A percentile compares a stretch with the other conserved stretches of the same genome.
Evolutionary conservation across 306 rosid species (phyloP).

Genomic region (Rosa multiflora): DNA sequence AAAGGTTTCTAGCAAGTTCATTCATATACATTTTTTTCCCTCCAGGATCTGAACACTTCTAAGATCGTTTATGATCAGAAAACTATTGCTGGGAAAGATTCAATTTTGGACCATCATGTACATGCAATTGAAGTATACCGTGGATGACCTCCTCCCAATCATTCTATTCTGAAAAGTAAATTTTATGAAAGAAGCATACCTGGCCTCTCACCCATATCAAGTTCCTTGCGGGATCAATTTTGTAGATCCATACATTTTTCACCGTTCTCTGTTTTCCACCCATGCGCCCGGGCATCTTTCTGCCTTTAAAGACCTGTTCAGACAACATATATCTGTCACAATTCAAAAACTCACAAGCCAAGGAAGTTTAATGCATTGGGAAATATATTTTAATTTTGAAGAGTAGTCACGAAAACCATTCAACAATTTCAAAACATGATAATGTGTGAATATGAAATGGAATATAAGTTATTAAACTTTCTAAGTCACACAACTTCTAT

Average conservation of each 20-base stretch:
- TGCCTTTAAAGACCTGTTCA: slow-evolving; percentile 75
- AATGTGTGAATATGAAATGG: background rate
- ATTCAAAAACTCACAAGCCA: background rate
- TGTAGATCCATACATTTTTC: slow-evolving; percentile 91
- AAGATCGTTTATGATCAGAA: background rate
- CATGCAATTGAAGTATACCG: background rate
- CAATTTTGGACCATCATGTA: background rate
- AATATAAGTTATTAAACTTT: background rate
- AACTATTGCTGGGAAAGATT: slow-evolving; percentile 15
- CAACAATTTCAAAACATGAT: background rate
- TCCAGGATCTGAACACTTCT: background rate
- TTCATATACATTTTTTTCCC: background rate
- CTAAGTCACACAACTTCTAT: background rate
- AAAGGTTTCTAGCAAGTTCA: background rate
- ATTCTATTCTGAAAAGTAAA: slow-evolving; percentile 4
- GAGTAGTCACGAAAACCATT: background rate
- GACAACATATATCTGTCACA: slow-evolving; percentile 8
- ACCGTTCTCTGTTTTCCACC: slow-evolving; percentile 90
- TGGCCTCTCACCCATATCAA: slow-evolving; percentile 96
- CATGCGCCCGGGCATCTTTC: slow-evolving; percentile 96
- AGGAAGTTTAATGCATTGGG: background rate
- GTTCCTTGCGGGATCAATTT: slow-evolving; percentile 90
- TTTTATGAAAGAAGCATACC: slow-evolving; percentile 43
- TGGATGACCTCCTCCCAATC: slow-evolving; percentile 1
- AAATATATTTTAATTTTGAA: background rate